Conservation (phyloP, 179 eudicot genomes). For the Gypsophila paniculata region DNA sequence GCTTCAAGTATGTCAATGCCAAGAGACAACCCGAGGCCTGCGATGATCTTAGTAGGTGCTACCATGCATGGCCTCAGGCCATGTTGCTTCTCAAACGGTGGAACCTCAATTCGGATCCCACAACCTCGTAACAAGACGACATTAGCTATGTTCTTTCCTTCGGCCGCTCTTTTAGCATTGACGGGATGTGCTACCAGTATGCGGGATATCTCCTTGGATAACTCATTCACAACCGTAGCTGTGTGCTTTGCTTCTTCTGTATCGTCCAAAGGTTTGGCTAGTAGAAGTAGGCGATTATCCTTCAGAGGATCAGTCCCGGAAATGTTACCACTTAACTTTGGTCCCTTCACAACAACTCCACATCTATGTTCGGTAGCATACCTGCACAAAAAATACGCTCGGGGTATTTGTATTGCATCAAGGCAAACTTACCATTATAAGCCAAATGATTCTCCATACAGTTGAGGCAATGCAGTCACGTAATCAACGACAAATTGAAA, state of each 20-base stretch:
- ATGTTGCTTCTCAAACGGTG: slow-evolving; percentile 69
- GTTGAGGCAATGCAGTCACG: background rate
- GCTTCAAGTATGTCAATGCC: slow-evolving; percentile 98
- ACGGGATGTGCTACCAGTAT: slow-evolving; percentile 74
- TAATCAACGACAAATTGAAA: background rate
- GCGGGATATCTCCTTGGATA: slow-evolving; percentile 83
- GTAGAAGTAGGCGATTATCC: slow-evolving; percentile 80
- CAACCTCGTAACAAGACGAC: slow-evolving; percentile 88
- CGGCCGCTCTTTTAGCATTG: slow-evolving; percentile 62
- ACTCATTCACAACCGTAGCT: slow-evolving; percentile 79
- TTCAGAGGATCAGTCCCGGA: slow-evolving; percentile 97
- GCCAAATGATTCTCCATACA: background rate
- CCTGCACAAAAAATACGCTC: slow-evolving; percentile 35
- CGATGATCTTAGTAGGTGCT: slow-evolving; percentile 95
- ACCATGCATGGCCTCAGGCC: slow-evolving; percentile 94
- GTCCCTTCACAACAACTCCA: slow-evolving; percentile 97
- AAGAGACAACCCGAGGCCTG: slow-evolving; percentile 91
- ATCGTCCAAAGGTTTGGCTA: slow-evolving; percentile 74
- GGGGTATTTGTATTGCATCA: slow-evolving; percentile 10
- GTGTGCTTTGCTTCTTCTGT: slow-evolving; percentile 93
- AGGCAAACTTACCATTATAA: background rate
- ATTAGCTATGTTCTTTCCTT: slow-evolving; percentile 87
- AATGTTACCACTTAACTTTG: slow-evolving; percentile 87
- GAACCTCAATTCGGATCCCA: slow-evolving; percentile 93
- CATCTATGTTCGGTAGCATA: slow-evolving; percentile 99